A percentile compares a stretch with the other conserved stretches of the same genome.
Evolutionary conservation across 2,329 filamentous ascomycete genomes (phyloP).

Genomic region (Cladosporium sp.): DNA sequence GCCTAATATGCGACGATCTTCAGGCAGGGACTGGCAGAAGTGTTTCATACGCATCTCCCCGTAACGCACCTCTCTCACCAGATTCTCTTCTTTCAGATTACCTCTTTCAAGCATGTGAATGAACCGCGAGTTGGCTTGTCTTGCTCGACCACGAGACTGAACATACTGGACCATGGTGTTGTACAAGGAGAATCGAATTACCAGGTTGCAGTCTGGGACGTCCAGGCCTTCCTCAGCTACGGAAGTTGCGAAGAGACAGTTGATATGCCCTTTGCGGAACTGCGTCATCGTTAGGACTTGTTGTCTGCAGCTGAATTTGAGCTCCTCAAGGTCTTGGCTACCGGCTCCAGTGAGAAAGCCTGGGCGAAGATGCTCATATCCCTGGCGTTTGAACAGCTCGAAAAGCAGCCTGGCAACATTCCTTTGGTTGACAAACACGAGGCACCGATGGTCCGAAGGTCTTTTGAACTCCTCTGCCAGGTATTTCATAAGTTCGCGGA

Average conservation of each 20-base stretch:
- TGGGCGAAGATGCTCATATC: slow-evolving; percentile 55
- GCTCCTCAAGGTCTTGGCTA: slow-evolving; percentile 37
- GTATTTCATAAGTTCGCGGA: slow-evolving; percentile 57
- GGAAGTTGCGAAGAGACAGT: slow-evolving; percentile 61
- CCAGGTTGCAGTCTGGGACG: slow-evolving; percentile 63
- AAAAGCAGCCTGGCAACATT: slow-evolving; percentile 71
- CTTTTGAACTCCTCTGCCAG: slow-evolving; percentile 61
- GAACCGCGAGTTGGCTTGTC: slow-evolving; percentile 73
- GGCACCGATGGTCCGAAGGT: slow-evolving; percentile 62
- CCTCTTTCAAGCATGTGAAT: slow-evolving; percentile 75
- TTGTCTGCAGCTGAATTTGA: slow-evolving; percentile 64
- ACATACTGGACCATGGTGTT: slow-evolving; percentile 90
- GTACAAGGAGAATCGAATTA: slow-evolving; percentile 79
- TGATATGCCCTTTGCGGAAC: slow-evolving; percentile 56
- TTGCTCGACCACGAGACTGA: slow-evolving; percentile 83
- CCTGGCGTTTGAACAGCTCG: slow-evolving; percentile 60
- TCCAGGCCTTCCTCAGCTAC: slow-evolving; percentile 65
- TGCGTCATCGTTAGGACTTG: slow-evolving; percentile 70
- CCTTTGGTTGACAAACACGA: slow-evolving; percentile 80
- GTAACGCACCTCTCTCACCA: slow-evolving; percentile 56
- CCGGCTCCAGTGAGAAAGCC: slow-evolving; percentile 63
- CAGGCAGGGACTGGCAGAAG: slow-evolving; percentile 72
- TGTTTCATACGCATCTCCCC: slow-evolving; percentile 61
- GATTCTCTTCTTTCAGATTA: slow-evolving; percentile 58
- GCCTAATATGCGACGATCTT: slow-evolving; percentile 65